These are phyloP conservation scores for Sporothrix schenckii DNA, from an alignment of 2,329 filamentous ascomycete genomes.

Conservation along the genomic window DNA sequence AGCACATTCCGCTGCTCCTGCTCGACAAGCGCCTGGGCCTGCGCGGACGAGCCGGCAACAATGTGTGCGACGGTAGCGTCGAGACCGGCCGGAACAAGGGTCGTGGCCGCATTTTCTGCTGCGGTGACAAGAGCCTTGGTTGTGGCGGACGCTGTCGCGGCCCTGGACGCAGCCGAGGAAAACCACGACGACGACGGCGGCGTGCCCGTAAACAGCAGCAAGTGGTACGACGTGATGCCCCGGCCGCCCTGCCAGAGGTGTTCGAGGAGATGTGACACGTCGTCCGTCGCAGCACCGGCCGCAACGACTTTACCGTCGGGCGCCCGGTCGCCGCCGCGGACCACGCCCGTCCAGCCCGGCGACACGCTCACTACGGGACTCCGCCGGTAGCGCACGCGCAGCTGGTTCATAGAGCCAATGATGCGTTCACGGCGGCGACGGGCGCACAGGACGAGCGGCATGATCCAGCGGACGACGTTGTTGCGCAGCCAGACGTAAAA, in stretches of 20 bases:
- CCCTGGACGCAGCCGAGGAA: not conserved
- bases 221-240: constrained; percentile 31
- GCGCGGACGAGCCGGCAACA: constrained; percentile 23
- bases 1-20: constrained; percentile 29
- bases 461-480: constrained; percentile 44
- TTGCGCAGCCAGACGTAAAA: constrained; percentile 44
- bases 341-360: constrained; percentile 40
- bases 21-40: constrained; percentile 13
- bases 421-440: constrained; percentile 35
- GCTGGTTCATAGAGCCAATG: constrained; percentile 48
- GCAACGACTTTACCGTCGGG: constrained; percentile 44
- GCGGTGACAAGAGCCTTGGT: constrained; percentile 25
- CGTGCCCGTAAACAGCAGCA: constrained; percentile 29
- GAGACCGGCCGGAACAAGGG: not conserved
- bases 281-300: constrained; percentile 12
- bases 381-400: constrained; percentile 49
- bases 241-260: constrained; percentile 26
- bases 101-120: constrained; percentile 24
- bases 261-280: constrained; percentile 19
- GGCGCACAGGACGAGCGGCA: constrained; percentile 44
- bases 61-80: constrained; percentile 20
- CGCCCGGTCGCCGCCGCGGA: constrained; percentile 53
- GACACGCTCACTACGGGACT: constrained; percentile 46
- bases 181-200: not conserved
- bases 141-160: not conserved